phyloP scores from a whole-genome alignment of 2,329 filamentous ascomycete species.

The Pyrenochaeta sp. region DNA sequence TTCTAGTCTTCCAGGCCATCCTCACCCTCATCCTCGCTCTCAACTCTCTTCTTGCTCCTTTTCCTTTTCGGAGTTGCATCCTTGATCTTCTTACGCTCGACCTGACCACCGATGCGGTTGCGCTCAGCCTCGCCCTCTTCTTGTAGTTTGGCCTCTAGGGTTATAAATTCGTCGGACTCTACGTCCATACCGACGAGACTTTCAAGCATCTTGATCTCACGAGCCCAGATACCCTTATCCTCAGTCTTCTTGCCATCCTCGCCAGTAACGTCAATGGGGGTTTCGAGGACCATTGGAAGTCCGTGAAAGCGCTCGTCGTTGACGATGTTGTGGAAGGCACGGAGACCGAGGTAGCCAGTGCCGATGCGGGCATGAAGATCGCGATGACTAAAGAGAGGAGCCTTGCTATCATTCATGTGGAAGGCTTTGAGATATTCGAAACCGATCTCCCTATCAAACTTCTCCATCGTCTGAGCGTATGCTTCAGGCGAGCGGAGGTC shows the following conservation, averaged over 20 bases:
- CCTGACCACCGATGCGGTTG: slow-evolving; percentile 78
- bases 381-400: slow-evolving; percentile 79
- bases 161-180: slow-evolving; percentile 75
- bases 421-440: slow-evolving; percentile 81
- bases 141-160: slow-evolving; percentile 71
- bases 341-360: slow-evolving; percentile 88
- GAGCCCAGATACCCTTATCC: slow-evolving; percentile 86
- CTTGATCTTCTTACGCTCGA: slow-evolving; percentile 66
- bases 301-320: slow-evolving; percentile 79
- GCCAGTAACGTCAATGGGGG: slow-evolving; percentile 81
- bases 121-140: slow-evolving; percentile 75
- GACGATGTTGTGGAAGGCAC: slow-evolving; percentile 90
- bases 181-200: slow-evolving; percentile 84
- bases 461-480: slow-evolving; percentile 75
- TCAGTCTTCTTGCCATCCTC: slow-evolving; percentile 71
- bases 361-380: slow-evolving; percentile 97
- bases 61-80: slow-evolving; percentile 51
- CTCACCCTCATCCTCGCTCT: slow-evolving; percentile 17
- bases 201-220: slow-evolving; percentile 94
- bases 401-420: slow-evolving; percentile 96
- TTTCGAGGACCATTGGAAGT: slow-evolving; percentile 93
- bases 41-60: slow-evolving; percentile 46
- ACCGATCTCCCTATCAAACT: slow-evolving; percentile 82
- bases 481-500: slow-evolving; percentile 80
- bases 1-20: slow-evolving; percentile 10